Conservation (phyloP, 768 basidiomycete species). For the Rhizopogon rudus region DNA sequence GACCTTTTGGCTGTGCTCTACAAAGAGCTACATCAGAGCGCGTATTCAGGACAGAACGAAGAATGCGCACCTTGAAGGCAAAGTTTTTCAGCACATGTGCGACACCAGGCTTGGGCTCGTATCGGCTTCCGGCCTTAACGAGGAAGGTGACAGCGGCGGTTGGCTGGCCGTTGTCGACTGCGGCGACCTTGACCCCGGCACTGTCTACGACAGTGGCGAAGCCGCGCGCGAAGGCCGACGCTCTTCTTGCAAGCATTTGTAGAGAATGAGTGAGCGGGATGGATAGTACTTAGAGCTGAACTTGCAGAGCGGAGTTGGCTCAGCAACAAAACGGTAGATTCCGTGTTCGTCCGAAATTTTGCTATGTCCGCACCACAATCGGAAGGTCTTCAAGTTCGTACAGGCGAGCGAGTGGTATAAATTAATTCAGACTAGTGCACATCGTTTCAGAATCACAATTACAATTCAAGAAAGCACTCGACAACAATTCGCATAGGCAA, state of each 20-base stretch:
- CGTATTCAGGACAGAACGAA: not conserved
- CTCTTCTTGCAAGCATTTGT: slow-evolving; percentile 59
- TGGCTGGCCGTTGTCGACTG: slow-evolving; percentile 77
- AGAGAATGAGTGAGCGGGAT: slow-evolving; percentile 20
- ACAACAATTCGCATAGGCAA: not conserved
- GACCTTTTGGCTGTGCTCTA: slow-evolving; percentile 87
- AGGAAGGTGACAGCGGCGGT: slow-evolving; percentile 85
- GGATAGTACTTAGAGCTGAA: slow-evolving; percentile 6
- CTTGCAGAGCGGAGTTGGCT: slow-evolving; percentile 20
- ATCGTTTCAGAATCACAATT: not conserved
- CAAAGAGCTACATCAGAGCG: not conserved
- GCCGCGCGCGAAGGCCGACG: slow-evolving; percentile 58
- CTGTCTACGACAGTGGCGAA: slow-evolving; percentile 83
- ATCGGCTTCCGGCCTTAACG: slow-evolving; percentile 89
- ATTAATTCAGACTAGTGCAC: not conserved
- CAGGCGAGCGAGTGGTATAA: not conserved
- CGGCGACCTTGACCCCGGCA: slow-evolving; percentile 81
- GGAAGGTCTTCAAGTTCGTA: not conserved
- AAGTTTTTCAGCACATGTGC: slow-evolving; percentile 97
- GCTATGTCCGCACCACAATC: slow-evolving; percentile 3
- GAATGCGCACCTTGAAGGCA: slow-evolving; percentile 85
- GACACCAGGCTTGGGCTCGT: slow-evolving; percentile 83
- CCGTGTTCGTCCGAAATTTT: slow-evolving; percentile 22
- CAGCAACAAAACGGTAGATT: slow-evolving; percentile 10
- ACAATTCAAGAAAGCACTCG: not conserved